A percentile compares a stretch with the other conserved stretches of the same genome.
These are phyloP conservation scores for Wilcoxina mikolae DNA, from an alignment of 495 filamentous ascomycete genomes.

Conservation along the genomic window DNA sequence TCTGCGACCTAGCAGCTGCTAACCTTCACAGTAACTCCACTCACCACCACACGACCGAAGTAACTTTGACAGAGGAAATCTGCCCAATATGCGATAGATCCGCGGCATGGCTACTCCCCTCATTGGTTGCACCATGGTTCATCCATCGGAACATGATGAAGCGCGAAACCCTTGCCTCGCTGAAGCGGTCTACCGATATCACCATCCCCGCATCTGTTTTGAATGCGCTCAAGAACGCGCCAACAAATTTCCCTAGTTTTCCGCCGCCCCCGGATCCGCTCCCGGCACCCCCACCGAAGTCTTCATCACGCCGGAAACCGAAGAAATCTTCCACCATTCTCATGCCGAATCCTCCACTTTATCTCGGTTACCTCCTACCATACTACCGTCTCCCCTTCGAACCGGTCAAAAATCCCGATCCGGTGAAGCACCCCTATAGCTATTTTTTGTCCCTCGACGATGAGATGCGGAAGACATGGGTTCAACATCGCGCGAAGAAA, in stretches of 20 bases:
- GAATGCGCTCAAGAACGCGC: background rate
- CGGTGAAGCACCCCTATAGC: conserved; percentile 1
- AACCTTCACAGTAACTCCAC: conserved; percentile 4
- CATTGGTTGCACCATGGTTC: conserved; percentile 4
- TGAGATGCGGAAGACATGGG: background rate
- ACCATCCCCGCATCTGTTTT: background rate
- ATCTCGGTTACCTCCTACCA: background rate
- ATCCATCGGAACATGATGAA: conserved; percentile 5
- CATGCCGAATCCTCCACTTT: background rate
- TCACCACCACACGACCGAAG: background rate
- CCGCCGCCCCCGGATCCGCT: background rate
- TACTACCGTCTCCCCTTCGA: background rate
- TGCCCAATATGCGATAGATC: background rate
- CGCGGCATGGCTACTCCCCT: background rate
- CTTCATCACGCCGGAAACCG: background rate
- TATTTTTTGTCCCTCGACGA: conserved; percentile 1
- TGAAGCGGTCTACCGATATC: background rate
- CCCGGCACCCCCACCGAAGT: background rate
- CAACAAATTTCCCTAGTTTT: background rate
- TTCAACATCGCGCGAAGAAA: background rate
- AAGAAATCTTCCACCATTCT: background rate
- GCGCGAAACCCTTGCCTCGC: background rate
- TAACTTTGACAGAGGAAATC: background rate
- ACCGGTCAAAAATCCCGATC: conserved; percentile 3
- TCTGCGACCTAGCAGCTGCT: background rate